Base-by-base conservation (phyloP, 345 rosid genomes). In the Anastatica hierochuntica region DNA sequence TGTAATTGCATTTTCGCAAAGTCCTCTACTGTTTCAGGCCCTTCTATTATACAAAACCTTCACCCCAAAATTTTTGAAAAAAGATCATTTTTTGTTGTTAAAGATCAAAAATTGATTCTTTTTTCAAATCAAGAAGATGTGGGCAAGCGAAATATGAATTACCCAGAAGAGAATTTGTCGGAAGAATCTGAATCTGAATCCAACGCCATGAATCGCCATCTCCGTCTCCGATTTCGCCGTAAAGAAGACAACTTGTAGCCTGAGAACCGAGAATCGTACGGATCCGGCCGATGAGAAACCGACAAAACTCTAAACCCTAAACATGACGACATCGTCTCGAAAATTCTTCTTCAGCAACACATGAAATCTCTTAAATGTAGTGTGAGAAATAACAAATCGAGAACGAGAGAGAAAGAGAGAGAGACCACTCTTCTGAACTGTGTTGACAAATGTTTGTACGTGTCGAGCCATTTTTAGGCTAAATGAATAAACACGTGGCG, bases 41-140 rank as follows among this genome's bases (percentile, higher is more conserved):
- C 98, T 79, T 90, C 98, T 63, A 90, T 90, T 49, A 90, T 90
- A 65, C 98, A 90, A 73, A 90, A 90, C 4, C 98, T 90, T 76
- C 72, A 72, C 33, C 24, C 3, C 27, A 6, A 23, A 56, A 29
- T 8, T 4, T 29, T n/a, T n/a, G n/a, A 24, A 7, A 24, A 24
- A 24, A 24, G 27, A 24, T 24, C 27, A 24, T 3, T 24, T 24
- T 24, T 24, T 24, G 6, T 24, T 7, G n/a, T n/a, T n/a, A n/a
- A n/a, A n/a, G n/a, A n/a, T n/a, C n/a, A n/a, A n/a, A n/a, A n/a
- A n/a, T n/a, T n/a, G n/a, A n/a, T n/a, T n/a, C n/a, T n/a, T n/a
- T n/a, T n/a, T n/a, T n/a, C n/a, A n/a, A n/a, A n/a, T n/a, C n/a
- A n/a, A n/a, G n/a, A n/a, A n/a, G 27, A 24, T 3, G 27, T 20